Evolutionary conservation across 306 rosid species (phyloP).

Genomic region (Rosa persica): DNA sequence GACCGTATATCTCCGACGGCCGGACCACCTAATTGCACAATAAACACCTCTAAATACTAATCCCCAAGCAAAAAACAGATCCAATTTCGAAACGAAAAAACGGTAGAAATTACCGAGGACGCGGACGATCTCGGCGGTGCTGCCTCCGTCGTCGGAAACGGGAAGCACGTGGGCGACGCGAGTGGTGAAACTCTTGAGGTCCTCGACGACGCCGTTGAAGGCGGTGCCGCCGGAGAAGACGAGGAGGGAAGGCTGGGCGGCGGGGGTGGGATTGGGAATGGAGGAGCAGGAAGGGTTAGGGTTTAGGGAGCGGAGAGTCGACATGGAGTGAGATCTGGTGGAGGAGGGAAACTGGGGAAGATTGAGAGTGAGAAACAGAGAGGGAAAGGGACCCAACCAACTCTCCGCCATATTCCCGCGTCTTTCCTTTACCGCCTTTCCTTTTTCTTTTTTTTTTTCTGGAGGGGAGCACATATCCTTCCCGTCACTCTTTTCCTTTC

Average conservation of each 20-base stretch:
- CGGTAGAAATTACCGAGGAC: conserved; percentile 55
- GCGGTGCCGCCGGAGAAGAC: conserved; percentile 95
- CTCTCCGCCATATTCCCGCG: conserved; percentile 55
- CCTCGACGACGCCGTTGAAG: conserved; percentile 86
- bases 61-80: neutral
- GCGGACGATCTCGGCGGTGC: conserved; percentile 96
- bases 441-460: neutral
- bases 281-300: conserved; percentile 32
- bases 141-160: conserved; percentile 94
- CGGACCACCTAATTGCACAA: conserved; percentile 67
- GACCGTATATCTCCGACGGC: conserved; percentile 98
- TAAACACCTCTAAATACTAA: neutral
- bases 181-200: conserved; percentile 69
- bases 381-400: conserved; percentile 52
- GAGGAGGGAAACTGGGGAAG: conserved; percentile 21
- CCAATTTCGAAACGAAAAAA: neutral
- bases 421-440: conserved; percentile 7
- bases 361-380: conserved; percentile 11
- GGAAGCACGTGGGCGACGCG: conserved; percentile 98
- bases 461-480: neutral
- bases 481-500: no score
- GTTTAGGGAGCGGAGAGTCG: conserved; percentile 38
- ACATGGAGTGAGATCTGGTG: conserved; percentile 46
- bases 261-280: conserved; percentile 34
- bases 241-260: conserved; percentile 58